Percentiles rank a stretch among this genome's conserved stretches.
phyloP scores from a whole-genome alignment of 495 filamentous ascomycete species.

The Xylaria scruposa region DNA sequence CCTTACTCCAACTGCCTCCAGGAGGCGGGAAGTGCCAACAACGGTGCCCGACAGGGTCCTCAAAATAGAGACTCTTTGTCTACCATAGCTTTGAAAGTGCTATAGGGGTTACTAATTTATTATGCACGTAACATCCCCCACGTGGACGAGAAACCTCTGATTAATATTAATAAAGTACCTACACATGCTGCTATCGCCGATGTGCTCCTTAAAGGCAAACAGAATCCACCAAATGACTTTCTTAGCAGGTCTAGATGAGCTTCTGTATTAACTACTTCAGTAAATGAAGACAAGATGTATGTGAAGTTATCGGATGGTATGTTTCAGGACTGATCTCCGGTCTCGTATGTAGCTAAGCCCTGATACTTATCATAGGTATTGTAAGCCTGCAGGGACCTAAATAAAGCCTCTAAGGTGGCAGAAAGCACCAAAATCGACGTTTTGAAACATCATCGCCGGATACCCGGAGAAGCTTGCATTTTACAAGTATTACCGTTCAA shows the following conservation, averaged over 20 bases:
- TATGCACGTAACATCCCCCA: not conserved
- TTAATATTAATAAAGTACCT: not conserved
- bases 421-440: too few relatives aligned
- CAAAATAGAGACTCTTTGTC: not conserved
- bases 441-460: too few relatives aligned
- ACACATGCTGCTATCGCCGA: not conserved
- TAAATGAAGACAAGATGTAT: not conserved
- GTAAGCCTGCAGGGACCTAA: too few relatives aligned
- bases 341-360: not conserved
- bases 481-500: too few relatives aligned
- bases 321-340: constrained; percentile 5
- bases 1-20: constrained; percentile 9
- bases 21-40: not conserved
- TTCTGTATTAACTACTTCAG: not conserved
- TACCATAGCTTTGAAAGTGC: not conserved
- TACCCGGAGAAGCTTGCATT: too few relatives aligned
- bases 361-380: too few relatives aligned
- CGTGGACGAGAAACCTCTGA: not conserved
- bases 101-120: not conserved
- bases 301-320: not conserved
- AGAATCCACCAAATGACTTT: not conserved
- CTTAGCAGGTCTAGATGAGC: not conserved
- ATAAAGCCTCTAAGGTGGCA: too few relatives aligned
- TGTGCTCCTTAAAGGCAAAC: not conserved
- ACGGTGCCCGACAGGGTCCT: not conserved